phyloP scores from a whole-genome alignment of 257 asterid genomes.

The Datura wrightii region DNA sequence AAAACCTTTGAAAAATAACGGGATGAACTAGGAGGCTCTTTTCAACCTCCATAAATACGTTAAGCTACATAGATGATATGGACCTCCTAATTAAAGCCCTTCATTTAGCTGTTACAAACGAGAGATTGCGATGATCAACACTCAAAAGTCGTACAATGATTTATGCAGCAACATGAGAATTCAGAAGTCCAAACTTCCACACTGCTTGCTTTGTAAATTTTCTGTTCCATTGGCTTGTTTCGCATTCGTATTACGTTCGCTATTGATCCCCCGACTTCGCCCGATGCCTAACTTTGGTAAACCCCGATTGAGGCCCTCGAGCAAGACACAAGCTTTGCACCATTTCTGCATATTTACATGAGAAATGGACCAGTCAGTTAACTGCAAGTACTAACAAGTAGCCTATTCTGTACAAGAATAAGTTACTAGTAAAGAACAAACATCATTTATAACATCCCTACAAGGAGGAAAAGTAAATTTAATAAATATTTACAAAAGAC shows the following conservation, averaged over 20 bases:
- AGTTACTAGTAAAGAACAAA: too few species aligned
- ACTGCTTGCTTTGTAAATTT: conserved; percentile 69
- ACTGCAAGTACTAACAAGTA: not conserved
- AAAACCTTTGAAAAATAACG: not conserved
- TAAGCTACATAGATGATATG: not conserved
- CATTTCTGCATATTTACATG: conserved; percentile 68
- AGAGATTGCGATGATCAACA: not conserved
- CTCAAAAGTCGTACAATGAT: not conserved
- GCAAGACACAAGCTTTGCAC: conserved; percentile 95
- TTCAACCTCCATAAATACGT: not conserved
- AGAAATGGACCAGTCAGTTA: not conserved
- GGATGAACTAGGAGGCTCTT: not conserved
- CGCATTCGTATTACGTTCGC: conserved; percentile 44
- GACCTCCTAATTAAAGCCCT: not conserved
- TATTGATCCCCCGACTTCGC: conserved; percentile 59
- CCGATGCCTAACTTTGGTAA: conserved; percentile 90
- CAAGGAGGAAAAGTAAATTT: too few species aligned
- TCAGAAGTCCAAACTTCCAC: conserved; percentile 79
- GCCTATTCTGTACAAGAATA: not conserved
- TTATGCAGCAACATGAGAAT: not conserved
- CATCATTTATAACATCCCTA: too few species aligned
- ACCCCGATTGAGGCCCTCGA: conserved; percentile 93
- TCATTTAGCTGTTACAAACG: not conserved
- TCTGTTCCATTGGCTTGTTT: conserved; percentile 50
- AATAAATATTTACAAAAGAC: too few species aligned